phyloP scores from a whole-genome alignment of 352 stramenopile species.

The Pythium phragmiticola region DNA sequence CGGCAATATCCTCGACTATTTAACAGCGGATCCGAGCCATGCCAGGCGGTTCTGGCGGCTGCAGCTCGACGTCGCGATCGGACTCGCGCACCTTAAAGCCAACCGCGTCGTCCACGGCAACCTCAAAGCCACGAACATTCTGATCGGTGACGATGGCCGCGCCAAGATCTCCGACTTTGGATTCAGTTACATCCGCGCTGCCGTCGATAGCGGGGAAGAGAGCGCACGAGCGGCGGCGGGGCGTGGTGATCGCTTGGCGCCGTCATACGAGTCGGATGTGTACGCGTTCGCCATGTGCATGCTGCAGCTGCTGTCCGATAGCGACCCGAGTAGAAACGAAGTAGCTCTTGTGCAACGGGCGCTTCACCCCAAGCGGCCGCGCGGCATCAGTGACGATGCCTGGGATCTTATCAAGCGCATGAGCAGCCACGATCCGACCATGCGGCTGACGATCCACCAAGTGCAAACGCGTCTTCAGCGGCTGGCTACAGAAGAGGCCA shows the following conservation, averaged over 20 bases:
- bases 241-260: constrained; percentile 3
- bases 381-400: constrained; percentile 9
- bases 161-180: constrained; percentile 44
- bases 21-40: constrained; percentile 3
- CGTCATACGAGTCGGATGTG: constrained; percentile 36
- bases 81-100: constrained; percentile 55
- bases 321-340: constrained; percentile 3
- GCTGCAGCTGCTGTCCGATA: constrained; percentile 22
- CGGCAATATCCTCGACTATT: constrained; percentile 29
- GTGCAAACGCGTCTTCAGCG: constrained; percentile 19
- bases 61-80: constrained; percentile 38
- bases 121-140: constrained; percentile 83
- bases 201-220: background rate
- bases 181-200: constrained; percentile 21
- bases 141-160: constrained; percentile 48
- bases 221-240: background rate
- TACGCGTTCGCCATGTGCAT: constrained; percentile 59
- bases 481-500: constrained; percentile 16
- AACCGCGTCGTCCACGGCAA: constrained; percentile 75
- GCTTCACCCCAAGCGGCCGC: constrained; percentile 13
- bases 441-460: constrained; percentile 21
- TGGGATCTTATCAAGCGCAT: constrained; percentile 30
- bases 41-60: constrained; percentile 26
- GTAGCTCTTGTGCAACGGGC: constrained; percentile 9
- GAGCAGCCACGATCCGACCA: constrained; percentile 13